phyloP scores from a whole-genome alignment of 106 monocot genomes.

The Apostasia shenzhenica region DNA sequence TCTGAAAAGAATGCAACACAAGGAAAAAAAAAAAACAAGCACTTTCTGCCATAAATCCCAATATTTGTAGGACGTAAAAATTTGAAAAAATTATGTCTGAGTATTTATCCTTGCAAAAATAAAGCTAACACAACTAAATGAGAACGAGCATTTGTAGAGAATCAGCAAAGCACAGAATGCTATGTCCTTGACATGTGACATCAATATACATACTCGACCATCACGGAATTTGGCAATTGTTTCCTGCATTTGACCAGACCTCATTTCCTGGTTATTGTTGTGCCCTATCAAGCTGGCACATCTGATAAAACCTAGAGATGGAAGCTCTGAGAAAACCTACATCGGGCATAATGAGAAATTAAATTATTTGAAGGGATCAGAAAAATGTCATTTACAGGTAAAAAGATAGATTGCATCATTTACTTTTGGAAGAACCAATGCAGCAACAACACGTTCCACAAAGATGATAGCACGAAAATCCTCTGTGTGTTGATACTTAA shows the following conservation, averaged over 20 bases:
- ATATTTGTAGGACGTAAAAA: too few species aligned
- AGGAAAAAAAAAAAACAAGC: background rate
- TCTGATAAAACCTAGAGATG: slow-evolving; percentile 83
- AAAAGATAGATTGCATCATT: background rate
- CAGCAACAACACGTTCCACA: slow-evolving; percentile 96
- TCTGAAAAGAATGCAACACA: background rate
- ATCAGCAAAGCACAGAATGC: background rate
- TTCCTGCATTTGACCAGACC: slow-evolving; percentile 93
- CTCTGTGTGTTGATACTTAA: slow-evolving; percentile 82
- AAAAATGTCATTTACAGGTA: background rate
- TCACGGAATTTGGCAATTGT: slow-evolving; percentile 96
- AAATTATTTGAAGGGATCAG: background rate
- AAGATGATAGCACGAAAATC: slow-evolving; percentile 98
- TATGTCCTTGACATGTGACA: background rate
- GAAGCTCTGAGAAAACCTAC: slow-evolving; percentile 88
- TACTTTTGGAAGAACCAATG: slow-evolving; percentile 96
- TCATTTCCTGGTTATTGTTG: slow-evolving; percentile 99
- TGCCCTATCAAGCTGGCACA: slow-evolving; percentile 98
- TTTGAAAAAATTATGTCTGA: too few species aligned
- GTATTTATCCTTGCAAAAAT: too few species aligned
- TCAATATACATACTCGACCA: slow-evolving; percentile 65
- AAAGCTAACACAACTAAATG: too few species aligned
- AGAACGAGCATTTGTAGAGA: background rate
- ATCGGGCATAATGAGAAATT: slow-evolving; percentile 1
- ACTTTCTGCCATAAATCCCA: too few species aligned